Percentiles rank a stretch among this genome's conserved stretches.
phyloP scores from a whole-genome alignment of 106 monocot genomes.

The Xerophyta viscosa region DNA sequence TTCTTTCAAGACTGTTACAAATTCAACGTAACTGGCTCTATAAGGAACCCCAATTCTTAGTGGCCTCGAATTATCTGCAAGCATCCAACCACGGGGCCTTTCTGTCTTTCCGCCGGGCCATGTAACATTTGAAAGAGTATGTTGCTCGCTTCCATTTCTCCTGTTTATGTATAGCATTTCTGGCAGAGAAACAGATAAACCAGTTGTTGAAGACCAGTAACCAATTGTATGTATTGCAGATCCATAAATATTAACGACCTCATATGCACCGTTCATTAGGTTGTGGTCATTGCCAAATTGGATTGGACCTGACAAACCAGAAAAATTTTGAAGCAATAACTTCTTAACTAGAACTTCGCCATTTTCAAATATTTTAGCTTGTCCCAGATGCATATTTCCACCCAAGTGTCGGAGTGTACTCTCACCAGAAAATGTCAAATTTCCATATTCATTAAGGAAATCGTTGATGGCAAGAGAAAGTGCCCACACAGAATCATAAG shows the following conservation, averaged over 20 bases:
- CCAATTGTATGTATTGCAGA: slow-evolving; percentile 26
- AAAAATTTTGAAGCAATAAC: slow-evolving; percentile 41
- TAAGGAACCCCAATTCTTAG: slow-evolving; percentile 57
- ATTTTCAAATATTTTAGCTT: slow-evolving; percentile 40
- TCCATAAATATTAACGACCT: slow-evolving; percentile 44
- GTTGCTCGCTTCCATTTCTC: slow-evolving; percentile 11
- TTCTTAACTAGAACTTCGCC: slow-evolving; percentile 38
- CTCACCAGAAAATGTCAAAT: slow-evolving; percentile 30
- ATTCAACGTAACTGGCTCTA: slow-evolving; percentile 48
- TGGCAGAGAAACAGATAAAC: slow-evolving; percentile 29
- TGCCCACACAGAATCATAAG: slow-evolving; percentile 72
- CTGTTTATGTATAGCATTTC: slow-evolving; percentile 4
- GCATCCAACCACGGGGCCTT: slow-evolving; percentile 60
- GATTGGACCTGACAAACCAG: slow-evolving; percentile 41
- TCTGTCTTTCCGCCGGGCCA: slow-evolving; percentile 50
- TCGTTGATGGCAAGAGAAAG: slow-evolving; percentile 46
- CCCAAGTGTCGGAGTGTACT: slow-evolving; percentile 6
- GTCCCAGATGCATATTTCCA: slow-evolving; percentile 21
- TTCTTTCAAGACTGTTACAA: slow-evolving; percentile 17
- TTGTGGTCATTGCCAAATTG: slow-evolving; percentile 34
- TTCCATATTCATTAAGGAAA: slow-evolving; percentile 31
- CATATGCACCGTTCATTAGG: slow-evolving; percentile 30
- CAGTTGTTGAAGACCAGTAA: slow-evolving; percentile 39
- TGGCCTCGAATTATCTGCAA: slow-evolving; percentile 33
- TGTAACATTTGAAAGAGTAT: slow-evolving; percentile 25